phyloP scores from a whole-genome alignment of 2,329 filamentous ascomycete species.

The Colletotrichum simmondsii region DNA sequence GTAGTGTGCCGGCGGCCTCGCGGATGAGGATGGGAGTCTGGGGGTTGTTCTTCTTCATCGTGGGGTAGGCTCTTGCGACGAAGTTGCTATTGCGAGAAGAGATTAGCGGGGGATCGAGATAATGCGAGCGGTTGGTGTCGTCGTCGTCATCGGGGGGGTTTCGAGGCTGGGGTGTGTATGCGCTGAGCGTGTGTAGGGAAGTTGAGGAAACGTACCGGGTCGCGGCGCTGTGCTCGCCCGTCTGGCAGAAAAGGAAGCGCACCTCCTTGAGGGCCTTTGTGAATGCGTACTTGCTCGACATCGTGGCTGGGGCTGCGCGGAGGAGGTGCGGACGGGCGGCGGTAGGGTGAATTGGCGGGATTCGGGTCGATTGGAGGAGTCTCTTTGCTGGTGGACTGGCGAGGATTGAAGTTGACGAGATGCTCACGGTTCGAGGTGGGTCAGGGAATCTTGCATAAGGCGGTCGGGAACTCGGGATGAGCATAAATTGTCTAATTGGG shows the following conservation, averaged over 20 bases:
- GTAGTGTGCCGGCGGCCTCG: conserved; percentile 86
- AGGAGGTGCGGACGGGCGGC: conserved; percentile 1
- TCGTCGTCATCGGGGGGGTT: neutral
- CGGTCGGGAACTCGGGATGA: neutral
- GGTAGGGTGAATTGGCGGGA: neutral
- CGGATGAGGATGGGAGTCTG: conserved; percentile 93
- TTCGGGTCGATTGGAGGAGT: conserved; percentile 38
- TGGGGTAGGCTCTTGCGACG: conserved; percentile 90
- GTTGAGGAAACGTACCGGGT: conserved; percentile 72
- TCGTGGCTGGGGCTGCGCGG: conserved; percentile 49
- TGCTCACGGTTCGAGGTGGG: neutral
- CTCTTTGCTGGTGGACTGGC: conserved; percentile 19
- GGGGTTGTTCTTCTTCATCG: conserved; percentile 99
- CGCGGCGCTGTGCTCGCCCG: conserved; percentile 87
- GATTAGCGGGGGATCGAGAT: conserved; percentile 30
- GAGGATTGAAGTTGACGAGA: conserved; percentile 33
- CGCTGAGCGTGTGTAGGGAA: neutral
- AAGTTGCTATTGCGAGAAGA: conserved; percentile 73
- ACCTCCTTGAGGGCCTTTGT: conserved; percentile 90
- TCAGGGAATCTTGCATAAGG: conserved; percentile 3
- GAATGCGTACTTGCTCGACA: conserved; percentile 96
- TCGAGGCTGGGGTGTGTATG: neutral
- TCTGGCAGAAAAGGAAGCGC: conserved; percentile 97
- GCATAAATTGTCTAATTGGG: neutral
- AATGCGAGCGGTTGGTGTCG: neutral